Evolutionary conservation across 2,329 filamentous ascomycete species (phyloP).

Genomic region (Sclerotinia subarctica): DNA sequence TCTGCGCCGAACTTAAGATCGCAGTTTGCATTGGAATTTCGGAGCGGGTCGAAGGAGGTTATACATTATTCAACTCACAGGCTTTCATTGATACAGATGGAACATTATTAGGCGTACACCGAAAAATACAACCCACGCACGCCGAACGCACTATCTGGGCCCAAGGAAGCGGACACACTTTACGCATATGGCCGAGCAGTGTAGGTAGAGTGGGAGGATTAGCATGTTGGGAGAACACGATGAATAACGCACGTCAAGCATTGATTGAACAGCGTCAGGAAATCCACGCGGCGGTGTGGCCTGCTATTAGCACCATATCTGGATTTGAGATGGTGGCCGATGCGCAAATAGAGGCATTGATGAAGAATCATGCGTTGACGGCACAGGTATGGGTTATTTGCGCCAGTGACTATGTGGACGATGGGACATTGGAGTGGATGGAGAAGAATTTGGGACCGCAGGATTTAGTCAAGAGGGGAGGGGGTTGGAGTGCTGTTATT

Average conservation of each 20-base stretch:
- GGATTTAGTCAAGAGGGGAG: slow-evolving; percentile 3
- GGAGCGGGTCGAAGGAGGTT: background rate
- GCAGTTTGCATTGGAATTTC: background rate
- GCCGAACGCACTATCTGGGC: background rate
- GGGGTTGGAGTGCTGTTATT: slow-evolving; percentile 3
- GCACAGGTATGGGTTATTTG: slow-evolving; percentile 46
- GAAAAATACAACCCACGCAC: background rate
- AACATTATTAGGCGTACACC: background rate
- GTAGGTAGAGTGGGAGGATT: slow-evolving; percentile 2
- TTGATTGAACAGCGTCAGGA: slow-evolving; percentile 5
- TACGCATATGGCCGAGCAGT: background rate
- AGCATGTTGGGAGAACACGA: background rate
- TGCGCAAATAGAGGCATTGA: slow-evolving; percentile 43
- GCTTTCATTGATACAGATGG: slow-evolving; percentile 6
- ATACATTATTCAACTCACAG: slow-evolving; percentile 4
- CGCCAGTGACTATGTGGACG: slow-evolving; percentile 44
- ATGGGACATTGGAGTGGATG: slow-evolving; percentile 40
- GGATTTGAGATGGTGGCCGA: background rate
- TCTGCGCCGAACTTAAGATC: background rate
- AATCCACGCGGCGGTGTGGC: background rate
- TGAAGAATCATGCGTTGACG: slow-evolving; percentile 46
- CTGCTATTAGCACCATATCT: background rate
- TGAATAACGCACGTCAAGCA: slow-evolving; percentile 10
- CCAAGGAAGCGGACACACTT: slow-evolving; percentile 1
- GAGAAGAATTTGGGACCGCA: slow-evolving; percentile 6